phyloP scores from a whole-genome alignment of 2,329 filamentous ascomycete genomes.

The Hypoxylon sp. region DNA sequence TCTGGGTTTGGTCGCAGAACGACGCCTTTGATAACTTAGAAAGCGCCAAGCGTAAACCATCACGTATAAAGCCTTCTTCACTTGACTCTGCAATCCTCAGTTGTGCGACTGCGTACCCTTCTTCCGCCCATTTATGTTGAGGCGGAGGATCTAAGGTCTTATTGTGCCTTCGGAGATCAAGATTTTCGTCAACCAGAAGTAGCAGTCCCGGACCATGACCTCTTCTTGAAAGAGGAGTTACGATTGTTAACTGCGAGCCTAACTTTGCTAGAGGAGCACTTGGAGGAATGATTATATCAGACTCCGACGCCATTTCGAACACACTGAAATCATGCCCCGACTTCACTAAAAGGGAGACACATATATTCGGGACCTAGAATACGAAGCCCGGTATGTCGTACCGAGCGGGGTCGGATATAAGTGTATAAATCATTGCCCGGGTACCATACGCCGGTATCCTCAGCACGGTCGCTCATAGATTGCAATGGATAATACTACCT shows the following conservation, averaged over 20 bases:
- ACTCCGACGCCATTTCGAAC: background rate
- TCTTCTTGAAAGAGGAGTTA: conserved; percentile 56
- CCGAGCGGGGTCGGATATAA: conserved; percentile 22
- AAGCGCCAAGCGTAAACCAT: conserved; percentile 45
- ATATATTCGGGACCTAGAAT: background rate
- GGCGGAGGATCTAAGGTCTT: conserved; percentile 65
- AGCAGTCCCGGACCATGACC: conserved; percentile 58
- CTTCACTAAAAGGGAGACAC: background rate
- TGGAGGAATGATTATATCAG: background rate
- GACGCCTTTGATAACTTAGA: conserved; percentile 36
- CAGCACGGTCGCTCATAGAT: background rate
- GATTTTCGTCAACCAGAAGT: conserved; percentile 49
- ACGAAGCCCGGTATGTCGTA: background rate
- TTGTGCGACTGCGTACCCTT: conserved; percentile 75
- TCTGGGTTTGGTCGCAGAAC: conserved; percentile 36
- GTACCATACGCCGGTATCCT: conserved; percentile 13
- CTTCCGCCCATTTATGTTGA: conserved; percentile 78
- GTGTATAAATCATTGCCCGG: conserved; percentile 3
- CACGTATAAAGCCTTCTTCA: conserved; percentile 14
- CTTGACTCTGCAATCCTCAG: conserved; percentile 54
- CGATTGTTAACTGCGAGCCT: conserved; percentile 47
- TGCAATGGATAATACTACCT: background rate
- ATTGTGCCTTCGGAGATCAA: conserved; percentile 44
- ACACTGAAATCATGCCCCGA: background rate
- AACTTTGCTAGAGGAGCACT: background rate